Evolutionary conservation across 441 rosid genomes (phyloP).

Genomic region (Erodium moschatum): DNA sequence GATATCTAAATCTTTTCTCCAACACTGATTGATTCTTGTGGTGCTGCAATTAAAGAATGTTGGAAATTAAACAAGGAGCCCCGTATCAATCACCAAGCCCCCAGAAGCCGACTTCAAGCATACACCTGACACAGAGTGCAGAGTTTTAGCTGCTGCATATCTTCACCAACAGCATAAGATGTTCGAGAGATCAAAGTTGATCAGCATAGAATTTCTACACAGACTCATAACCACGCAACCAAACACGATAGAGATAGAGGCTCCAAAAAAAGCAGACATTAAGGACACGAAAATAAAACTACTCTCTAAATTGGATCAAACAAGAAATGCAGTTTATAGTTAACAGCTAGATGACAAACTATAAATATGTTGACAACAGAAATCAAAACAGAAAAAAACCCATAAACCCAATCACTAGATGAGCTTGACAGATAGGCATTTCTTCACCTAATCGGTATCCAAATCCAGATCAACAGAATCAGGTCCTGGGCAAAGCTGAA

Average conservation of each 20-base stretch:
- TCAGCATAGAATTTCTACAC: background rate
- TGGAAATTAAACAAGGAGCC: background rate
- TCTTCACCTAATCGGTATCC: background rate
- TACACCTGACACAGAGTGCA: background rate
- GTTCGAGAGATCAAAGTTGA: background rate
- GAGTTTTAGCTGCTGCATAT: constrained; percentile 2
- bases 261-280: background rate
- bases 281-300: background rate
- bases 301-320: no score
- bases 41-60: background rate
- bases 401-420: background rate
- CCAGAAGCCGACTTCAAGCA: background rate
- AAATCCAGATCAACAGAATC: background rate
- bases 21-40: background rate
- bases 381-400: background rate
- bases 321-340: background rate
- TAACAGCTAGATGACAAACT: background rate
- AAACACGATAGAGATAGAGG: background rate
- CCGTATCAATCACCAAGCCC: background rate
- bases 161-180: background rate
- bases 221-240: background rate
- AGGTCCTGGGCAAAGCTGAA: background rate
- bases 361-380: background rate
- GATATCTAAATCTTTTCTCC: constrained; percentile 14
- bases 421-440: background rate